phyloP scores from a whole-genome alignment of 305 asterid species.

The Striga hermonthica region DNA sequence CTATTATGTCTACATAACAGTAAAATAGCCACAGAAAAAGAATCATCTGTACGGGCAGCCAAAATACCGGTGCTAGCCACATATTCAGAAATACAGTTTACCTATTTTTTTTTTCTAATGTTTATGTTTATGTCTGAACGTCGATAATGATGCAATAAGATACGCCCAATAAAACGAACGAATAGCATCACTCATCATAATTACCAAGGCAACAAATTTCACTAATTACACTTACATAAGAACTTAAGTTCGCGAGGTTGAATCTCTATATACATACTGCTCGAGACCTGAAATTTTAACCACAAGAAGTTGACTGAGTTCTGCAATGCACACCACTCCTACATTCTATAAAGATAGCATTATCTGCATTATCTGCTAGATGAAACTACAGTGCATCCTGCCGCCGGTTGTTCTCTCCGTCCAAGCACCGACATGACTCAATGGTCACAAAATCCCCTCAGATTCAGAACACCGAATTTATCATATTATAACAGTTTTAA shows the following conservation, averaged over 20 bases:
- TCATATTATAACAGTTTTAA: slow-evolving; percentile 11
- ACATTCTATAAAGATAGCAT: neutral
- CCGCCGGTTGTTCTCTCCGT: slow-evolving; percentile 6
- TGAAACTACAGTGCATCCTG: slow-evolving; percentile 26
- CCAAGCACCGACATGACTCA: slow-evolving; percentile 10
- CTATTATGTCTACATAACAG: too few species aligned
- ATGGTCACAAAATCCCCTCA: slow-evolving; percentile 19
- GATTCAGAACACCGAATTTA: slow-evolving; percentile 23
- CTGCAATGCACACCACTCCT: neutral
- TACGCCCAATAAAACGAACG: slow-evolving; percentile 17
- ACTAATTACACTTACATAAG: slow-evolving; percentile 43
- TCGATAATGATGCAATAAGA: slow-evolving; percentile 19
- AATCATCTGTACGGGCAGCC: too few species aligned
- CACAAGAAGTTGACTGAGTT: slow-evolving; percentile 21
- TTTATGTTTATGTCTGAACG: neutral
- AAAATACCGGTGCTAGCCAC: too few species aligned
- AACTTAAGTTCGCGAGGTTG: slow-evolving; percentile 83
- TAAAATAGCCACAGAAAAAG: too few species aligned
- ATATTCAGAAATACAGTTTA: too few species aligned
- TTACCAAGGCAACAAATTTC: slow-evolving; percentile 14
- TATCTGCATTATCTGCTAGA: slow-evolving; percentile 33
- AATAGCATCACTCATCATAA: slow-evolving; percentile 5
- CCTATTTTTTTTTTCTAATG: too few species aligned
- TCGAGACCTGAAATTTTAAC: slow-evolving; percentile 37
- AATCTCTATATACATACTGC: slow-evolving; percentile 58